phyloP scores from a whole-genome alignment of 805 yeast genomes.

The Yamadazyma sp. region DNA sequence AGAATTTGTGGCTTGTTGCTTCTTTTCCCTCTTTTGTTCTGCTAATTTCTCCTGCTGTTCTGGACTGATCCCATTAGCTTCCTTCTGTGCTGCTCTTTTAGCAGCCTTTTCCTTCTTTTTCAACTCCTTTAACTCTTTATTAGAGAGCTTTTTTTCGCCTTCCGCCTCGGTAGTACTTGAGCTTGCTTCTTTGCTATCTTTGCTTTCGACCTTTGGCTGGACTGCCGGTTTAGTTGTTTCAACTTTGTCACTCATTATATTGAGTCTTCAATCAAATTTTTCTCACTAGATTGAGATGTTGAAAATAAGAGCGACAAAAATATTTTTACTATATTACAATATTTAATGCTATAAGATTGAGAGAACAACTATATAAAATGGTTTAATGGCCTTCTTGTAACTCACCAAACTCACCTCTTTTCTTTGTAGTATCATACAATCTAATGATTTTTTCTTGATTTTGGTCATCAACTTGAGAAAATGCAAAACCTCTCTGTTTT shows the following conservation, averaged over 20 bases:
- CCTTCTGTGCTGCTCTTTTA: slow-evolving; percentile 85
- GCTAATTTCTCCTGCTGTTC: slow-evolving; percentile 42
- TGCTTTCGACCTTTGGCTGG: not conserved
- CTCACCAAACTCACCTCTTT: slow-evolving; percentile 70
- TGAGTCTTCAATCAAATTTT: too few species aligned
- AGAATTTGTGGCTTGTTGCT: slow-evolving; percentile 44
- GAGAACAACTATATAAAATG: too few species aligned
- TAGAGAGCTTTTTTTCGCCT: slow-evolving; percentile 38
- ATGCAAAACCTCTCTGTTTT: slow-evolving; percentile 98
- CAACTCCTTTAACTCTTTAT: slow-evolving; percentile 82
- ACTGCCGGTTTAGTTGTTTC: not conserved
- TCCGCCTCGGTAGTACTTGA: not conserved
- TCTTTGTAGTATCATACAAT: slow-evolving; percentile 91
- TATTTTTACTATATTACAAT: too few species aligned
- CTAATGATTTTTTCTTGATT: slow-evolving; percentile 90
- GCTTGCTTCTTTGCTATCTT: not conserved
- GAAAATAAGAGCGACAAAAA: too few species aligned
- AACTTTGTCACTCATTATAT: slow-evolving; percentile 4
- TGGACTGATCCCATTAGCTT: slow-evolving; percentile 55
- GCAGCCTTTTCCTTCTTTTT: slow-evolving; percentile 91
- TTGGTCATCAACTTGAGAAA: slow-evolving; percentile 86
- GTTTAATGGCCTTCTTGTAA: slow-evolving; percentile 20
- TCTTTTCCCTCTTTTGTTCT: slow-evolving; percentile 42
- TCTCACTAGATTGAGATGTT: too few species aligned
- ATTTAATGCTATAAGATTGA: too few species aligned